A percentile compares a stretch with the other conserved stretches of the same genome.
phyloP scores from a whole-genome alignment of 2,329 filamentous ascomycete species.

The Calonectria pseudoturangicola region DNA sequence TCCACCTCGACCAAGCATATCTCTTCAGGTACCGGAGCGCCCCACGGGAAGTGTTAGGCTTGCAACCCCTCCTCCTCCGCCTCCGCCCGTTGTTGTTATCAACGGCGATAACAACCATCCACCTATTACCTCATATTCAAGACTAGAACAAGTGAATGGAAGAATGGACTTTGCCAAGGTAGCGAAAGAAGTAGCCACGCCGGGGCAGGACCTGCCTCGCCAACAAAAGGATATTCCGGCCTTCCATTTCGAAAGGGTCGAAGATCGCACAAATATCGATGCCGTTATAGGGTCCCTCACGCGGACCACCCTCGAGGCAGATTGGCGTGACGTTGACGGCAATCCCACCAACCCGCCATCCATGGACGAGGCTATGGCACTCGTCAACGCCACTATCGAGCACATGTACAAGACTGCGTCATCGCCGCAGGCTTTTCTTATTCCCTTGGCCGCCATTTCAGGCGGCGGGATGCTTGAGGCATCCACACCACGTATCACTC shows the following conservation, averaged over 20 bases:
- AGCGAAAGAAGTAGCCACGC: slow-evolving; percentile 42
- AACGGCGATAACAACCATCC: slow-evolving; percentile 42
- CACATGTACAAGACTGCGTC: slow-evolving; percentile 70
- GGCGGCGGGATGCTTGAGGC: slow-evolving; percentile 72
- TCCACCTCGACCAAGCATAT: slow-evolving; percentile 62
- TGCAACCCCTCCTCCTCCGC: slow-evolving; percentile 74
- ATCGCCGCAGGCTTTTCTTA: slow-evolving; percentile 73
- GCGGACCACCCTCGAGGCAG: slow-evolving; percentile 67
- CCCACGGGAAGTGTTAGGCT: slow-evolving; percentile 76
- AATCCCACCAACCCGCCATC: slow-evolving; percentile 64
- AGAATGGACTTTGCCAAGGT: slow-evolving; percentile 48
- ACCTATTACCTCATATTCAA: not conserved
- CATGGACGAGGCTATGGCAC: slow-evolving; percentile 72
- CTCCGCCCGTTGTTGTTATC: slow-evolving; percentile 60
- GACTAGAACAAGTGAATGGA: slow-evolving; percentile 28
- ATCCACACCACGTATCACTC: slow-evolving; percentile 63
- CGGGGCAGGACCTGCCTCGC: slow-evolving; percentile 32
- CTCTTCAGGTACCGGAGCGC: slow-evolving; percentile 68
- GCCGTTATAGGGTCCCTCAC: slow-evolving; percentile 74
- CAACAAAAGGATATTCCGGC: slow-evolving; percentile 48
- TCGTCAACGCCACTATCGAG: slow-evolving; percentile 73
- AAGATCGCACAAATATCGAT: slow-evolving; percentile 74
- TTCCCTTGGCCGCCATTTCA: slow-evolving; percentile 75
- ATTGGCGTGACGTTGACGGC: slow-evolving; percentile 71
- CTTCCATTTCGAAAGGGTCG: slow-evolving; percentile 60